Evolutionary conservation across 305 asterid species (phyloP).

Genomic region (Solanum hybrid): DNA sequence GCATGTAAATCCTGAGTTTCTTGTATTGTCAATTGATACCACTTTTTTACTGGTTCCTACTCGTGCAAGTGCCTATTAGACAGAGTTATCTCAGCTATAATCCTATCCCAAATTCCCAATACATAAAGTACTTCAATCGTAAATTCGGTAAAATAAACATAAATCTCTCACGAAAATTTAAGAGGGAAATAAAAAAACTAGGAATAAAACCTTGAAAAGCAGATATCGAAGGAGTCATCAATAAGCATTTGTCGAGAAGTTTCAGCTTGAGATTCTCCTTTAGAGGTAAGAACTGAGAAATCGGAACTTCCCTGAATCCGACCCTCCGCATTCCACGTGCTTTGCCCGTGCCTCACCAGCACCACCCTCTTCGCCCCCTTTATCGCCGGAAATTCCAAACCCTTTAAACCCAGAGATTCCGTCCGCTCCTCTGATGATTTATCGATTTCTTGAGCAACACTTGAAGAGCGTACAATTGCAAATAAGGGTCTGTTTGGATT

Average conservation of each 20-base stretch:
- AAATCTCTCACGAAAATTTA: neutral
- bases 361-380: conserved; percentile 73
- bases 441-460: conserved; percentile 16
- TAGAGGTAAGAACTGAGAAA: conserved; percentile 69
- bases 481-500: neutral
- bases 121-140: neutral
- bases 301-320: conserved; percentile 95
- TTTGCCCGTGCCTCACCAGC: conserved; percentile 86
- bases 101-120: neutral
- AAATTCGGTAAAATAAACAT: neutral
- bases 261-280: conserved; percentile 92
- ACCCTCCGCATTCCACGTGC: conserved; percentile 97
- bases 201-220: conserved; percentile 67
- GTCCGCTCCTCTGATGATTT: conserved; percentile 12
- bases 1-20: too few relatives aligned
- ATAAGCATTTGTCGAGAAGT: conserved; percentile 90
- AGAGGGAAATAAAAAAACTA: neutral
- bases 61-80: neutral
- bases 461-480: conserved; percentile 20
- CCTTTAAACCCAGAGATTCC: conserved; percentile 8
- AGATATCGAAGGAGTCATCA: conserved; percentile 70
- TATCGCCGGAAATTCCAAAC: conserved; percentile 37
- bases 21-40: too few relatives aligned
- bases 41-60: neutral
- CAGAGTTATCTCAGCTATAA: neutral